Percentiles rank a stretch among this genome's conserved stretches.
These are phyloP conservation scores for Bipolaris bicolor DNA, from an alignment of 2,329 filamentous ascomycete species.

Conservation along the genomic window DNA sequence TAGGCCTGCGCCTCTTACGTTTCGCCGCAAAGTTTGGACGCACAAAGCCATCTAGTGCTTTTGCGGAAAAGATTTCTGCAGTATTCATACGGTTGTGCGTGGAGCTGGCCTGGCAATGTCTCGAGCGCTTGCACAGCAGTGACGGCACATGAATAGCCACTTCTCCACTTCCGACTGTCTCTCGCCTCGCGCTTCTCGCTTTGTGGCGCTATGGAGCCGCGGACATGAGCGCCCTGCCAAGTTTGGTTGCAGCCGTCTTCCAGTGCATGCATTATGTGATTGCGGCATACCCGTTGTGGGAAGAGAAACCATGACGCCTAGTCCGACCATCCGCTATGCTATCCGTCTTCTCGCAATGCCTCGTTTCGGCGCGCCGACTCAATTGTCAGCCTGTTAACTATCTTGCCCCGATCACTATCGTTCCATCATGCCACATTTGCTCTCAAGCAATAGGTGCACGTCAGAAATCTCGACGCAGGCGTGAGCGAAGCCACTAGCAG, in stretches of 20 bases:
- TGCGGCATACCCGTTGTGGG: background rate
- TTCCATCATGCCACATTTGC: constrained; percentile 13
- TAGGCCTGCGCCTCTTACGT: constrained; percentile 22
- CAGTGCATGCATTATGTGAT: background rate
- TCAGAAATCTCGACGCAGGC: constrained; percentile 21
- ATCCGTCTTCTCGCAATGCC: constrained; percentile 9
- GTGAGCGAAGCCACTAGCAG: constrained; percentile 20
- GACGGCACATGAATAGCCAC: constrained; percentile 10
- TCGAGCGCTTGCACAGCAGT: constrained; percentile 13
- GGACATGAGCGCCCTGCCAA: constrained; percentile 11
- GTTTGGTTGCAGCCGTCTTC: constrained; percentile 4
- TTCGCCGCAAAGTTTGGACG: constrained; percentile 13
- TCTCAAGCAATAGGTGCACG: constrained; percentile 16
- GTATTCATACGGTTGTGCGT: constrained; percentile 10
- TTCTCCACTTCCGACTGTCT: constrained; percentile 21
- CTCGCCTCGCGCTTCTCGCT: constrained; percentile 22
- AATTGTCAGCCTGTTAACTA: background rate
- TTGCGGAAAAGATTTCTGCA: constrained; percentile 10
- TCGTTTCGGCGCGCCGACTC: constrained; percentile 17
- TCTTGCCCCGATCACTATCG: constrained; percentile 2
- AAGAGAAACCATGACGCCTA: background rate
- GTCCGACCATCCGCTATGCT: constrained; percentile 4
- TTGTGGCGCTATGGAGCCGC: constrained; percentile 9
- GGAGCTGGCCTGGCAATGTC: constrained; percentile 2
- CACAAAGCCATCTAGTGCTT: constrained; percentile 17